Evolutionary conservation across 2,329 filamentous ascomycete genomes (phyloP).

Genomic region (Karstenula rhodostoma): DNA sequence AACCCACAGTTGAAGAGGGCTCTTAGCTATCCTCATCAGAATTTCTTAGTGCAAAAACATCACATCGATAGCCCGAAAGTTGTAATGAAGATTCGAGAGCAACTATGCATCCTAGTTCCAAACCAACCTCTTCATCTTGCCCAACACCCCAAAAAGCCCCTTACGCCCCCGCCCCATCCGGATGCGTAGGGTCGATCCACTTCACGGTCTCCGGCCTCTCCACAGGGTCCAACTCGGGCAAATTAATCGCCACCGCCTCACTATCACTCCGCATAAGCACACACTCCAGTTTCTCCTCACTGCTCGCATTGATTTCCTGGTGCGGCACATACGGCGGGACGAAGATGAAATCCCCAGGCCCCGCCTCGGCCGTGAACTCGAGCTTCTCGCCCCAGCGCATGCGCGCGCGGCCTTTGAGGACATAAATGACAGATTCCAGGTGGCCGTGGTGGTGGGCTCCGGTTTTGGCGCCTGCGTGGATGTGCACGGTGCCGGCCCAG

Average conservation of each 20-base stretch:
- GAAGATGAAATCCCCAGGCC: slow-evolving; percentile 6
- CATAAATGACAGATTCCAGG: slow-evolving; percentile 4
- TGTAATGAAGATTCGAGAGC: no score
- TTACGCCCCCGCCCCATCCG: slow-evolving; percentile 1
- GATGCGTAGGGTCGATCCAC: slow-evolving; percentile 8
- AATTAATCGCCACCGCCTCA: slow-evolving; percentile 3
- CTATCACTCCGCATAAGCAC: slow-evolving; percentile 9
- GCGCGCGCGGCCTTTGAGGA: background rate
- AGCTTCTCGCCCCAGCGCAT: slow-evolving; percentile 8
- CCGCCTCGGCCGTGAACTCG: slow-evolving; percentile 3
- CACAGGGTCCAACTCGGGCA: slow-evolving; percentile 1
- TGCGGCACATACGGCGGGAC: slow-evolving; percentile 9
- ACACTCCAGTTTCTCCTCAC: slow-evolving; percentile 5
- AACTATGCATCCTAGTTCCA: no score
- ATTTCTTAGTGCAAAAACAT: no score
- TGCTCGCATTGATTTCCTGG: slow-evolving; percentile 7
- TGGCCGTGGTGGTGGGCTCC: slow-evolving; percentile 6
- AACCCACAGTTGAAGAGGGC: no score
- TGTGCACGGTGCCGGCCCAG: slow-evolving; percentile 7
- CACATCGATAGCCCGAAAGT: no score
- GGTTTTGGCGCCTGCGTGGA: slow-evolving; percentile 1
- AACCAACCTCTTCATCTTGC: no score
- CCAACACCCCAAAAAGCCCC: no score
- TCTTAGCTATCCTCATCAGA: no score
- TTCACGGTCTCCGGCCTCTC: slow-evolving; percentile 1